phyloP scores from a whole-genome alignment of 352 stramenopile species.

The Salisapilia sapeloensis region DNA sequence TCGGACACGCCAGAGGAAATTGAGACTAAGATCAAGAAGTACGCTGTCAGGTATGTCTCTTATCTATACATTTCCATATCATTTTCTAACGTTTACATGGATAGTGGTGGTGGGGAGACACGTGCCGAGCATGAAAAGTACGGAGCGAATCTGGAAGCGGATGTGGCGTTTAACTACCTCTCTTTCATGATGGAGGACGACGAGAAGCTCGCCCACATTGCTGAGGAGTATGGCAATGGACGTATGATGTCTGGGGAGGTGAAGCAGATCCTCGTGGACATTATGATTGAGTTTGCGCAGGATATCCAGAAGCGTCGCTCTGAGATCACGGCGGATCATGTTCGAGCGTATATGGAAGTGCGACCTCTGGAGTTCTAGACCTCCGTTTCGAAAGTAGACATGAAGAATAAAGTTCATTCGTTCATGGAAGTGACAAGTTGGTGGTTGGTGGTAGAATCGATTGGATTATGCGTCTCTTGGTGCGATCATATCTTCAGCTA shows the following conservation, averaged over 20 bases:
- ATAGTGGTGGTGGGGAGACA: conserved; percentile 93
- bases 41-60: conserved; percentile 47
- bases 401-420: neutral
- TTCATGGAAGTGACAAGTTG: too few relatives aligned
- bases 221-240: conserved; percentile 91
- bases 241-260: conserved; percentile 96
- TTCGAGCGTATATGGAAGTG: conserved; percentile 95
- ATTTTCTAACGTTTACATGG: too few relatives aligned
- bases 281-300: conserved; percentile 83
- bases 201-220: conserved; percentile 88
- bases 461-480: neutral
- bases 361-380: conserved; percentile 83
- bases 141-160: conserved; percentile 96
- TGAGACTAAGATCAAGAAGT: conserved; percentile 82
- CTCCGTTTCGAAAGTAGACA: neutral
- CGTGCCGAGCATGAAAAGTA: conserved; percentile 96
- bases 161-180: conserved; percentile 98
- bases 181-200: conserved; percentile 99
- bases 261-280: conserved; percentile 93
- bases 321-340: conserved; percentile 89
- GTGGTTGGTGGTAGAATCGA: too few relatives aligned
- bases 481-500: neutral
- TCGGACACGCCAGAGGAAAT: conserved; percentile 97
- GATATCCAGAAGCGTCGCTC: conserved; percentile 91
- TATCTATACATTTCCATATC: too few relatives aligned